Evolutionary conservation across 2,329 filamentous ascomycete genomes (phyloP).

Genomic region (Colletotrichum sp.): DNA sequence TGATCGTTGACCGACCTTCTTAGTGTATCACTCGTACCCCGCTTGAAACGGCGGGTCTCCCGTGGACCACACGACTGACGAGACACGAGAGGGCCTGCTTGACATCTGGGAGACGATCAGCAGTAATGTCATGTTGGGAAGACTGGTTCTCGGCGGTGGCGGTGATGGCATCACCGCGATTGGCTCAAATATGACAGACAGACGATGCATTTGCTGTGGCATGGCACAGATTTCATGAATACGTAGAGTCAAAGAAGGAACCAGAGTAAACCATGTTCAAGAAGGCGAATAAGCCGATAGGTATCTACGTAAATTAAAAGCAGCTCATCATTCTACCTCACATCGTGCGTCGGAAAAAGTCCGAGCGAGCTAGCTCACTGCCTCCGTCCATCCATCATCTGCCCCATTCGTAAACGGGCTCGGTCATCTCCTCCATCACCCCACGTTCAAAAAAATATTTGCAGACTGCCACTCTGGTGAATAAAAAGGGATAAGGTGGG

Average conservation of each 20-base stretch:
- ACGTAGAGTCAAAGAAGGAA: neutral
- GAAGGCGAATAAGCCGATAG: neutral
- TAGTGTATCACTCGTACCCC: neutral
- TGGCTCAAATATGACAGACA: neutral
- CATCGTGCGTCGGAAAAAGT: neutral
- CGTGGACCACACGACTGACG: neutral
- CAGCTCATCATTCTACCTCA: neutral
- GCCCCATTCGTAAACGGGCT: neutral
- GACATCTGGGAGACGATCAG: neutral
- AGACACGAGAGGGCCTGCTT: neutral
- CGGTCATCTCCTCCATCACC: neutral
- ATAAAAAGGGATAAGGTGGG: neutral
- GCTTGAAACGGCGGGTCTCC: neutral
- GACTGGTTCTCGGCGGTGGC: neutral
- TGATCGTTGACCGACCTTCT: neutral
- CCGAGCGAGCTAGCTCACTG: neutral
- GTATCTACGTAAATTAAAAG: constrained; percentile 5
- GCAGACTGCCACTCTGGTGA: neutral
- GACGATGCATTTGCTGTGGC: neutral
- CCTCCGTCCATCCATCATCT: neutral
- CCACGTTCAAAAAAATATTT: neutral
- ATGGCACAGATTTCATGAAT: neutral
- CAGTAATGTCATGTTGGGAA: neutral
- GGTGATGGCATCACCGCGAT: neutral
- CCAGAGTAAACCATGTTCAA: neutral